Evolutionary conservation across 2,329 filamentous ascomycete genomes (phyloP), one percentile per base, ranked within the genome.

Genomic region (Trematosphaeria pertusa): DNA sequence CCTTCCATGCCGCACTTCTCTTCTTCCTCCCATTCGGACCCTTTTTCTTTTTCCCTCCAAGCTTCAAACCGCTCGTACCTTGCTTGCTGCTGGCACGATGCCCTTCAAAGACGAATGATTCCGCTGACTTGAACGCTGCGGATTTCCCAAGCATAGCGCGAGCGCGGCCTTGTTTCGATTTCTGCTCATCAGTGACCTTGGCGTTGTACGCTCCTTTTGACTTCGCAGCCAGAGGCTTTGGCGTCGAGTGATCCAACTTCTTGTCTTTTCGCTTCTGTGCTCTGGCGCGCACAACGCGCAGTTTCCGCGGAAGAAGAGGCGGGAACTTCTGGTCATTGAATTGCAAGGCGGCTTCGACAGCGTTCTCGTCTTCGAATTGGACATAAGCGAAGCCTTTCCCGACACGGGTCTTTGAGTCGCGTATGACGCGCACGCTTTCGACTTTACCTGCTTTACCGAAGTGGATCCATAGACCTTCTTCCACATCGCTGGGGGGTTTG

Each of bases 381-480:
- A 99, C 93, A 65, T 99, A 99, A 52, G 95, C 95, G 67, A 99
- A 91, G 4, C 94, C 94, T 71, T 99, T 99, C 64, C 94, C 91
- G 21, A 99, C 90, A 38, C 95, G 85, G 6, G 95, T 99, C 58
- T 88, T 87, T 53, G 89, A 80, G 66, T 99, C 94, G 44, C 94
- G 86, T 39, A 97, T 84, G 15, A 99, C 91, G 24, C 94, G 88
- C 26, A 99, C 95, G 65, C 87, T 96, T 74, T 99, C 93, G 10
- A 99, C 89, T 55, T 83, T 88, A 57, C 93, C 92, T 51, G 82
- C 86, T 68, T 88, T 84, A 50, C 80, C 76, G 64, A 96, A 95
- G 15, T 87, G 86, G 35, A 86, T 82, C 91, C 91, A 96, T 2
- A 96, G 81, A 5, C 94, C 94, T 75, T 99, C 94, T 71, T 97